Conservation (phyloP, 2,329 filamentous ascomycete species). For the Ophiognomonia clavigignenti-juglandacearum region DNA sequence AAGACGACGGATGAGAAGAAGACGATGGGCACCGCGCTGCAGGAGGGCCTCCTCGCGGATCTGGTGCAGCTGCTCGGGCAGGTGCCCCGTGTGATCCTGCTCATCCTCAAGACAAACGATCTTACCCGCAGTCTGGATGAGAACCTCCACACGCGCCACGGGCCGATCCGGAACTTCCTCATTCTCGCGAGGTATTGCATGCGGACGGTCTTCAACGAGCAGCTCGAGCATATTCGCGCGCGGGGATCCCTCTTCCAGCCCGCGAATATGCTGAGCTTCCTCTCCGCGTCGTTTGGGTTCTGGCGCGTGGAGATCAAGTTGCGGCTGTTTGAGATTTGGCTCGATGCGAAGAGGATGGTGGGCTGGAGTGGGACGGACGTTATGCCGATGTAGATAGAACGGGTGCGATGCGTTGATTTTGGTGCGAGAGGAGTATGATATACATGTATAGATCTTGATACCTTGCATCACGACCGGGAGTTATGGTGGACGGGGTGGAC, state of each 20-base stretch:
- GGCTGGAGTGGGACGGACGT: constrained; percentile 21
- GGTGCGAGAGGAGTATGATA: background rate
- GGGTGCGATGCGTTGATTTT: too few species aligned
- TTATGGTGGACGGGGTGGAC: constrained; percentile 4
- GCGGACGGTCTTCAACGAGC: constrained; percentile 60
- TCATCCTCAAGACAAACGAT: constrained; percentile 98
- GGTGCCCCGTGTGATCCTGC: constrained; percentile 84
- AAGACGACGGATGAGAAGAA: constrained; percentile 77
- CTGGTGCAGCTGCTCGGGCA: constrained; percentile 82
- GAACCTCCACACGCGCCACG: constrained; percentile 70
- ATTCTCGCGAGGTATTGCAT: constrained; percentile 66
- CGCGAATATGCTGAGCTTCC: constrained; percentile 46
- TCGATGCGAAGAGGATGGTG: constrained; percentile 46
- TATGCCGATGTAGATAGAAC: constrained; percentile 5
- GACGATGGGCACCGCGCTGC: constrained; percentile 75
- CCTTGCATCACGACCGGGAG: constrained; percentile 11
- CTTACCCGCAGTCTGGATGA: constrained; percentile 91
- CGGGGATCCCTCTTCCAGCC: constrained; percentile 55
- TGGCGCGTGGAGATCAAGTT: constrained; percentile 59
- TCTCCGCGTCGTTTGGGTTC: constrained; percentile 54
- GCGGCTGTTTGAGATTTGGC: constrained; percentile 58
- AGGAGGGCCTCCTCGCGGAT: constrained; percentile 83
- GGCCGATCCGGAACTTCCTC: constrained; percentile 60
- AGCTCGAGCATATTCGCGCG: constrained; percentile 51
- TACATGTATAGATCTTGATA: constrained; percentile 12